Evolutionary conservation across 108 stramenopile species (phyloP).

Genomic region (Stephanodiscus triporus): DNA sequence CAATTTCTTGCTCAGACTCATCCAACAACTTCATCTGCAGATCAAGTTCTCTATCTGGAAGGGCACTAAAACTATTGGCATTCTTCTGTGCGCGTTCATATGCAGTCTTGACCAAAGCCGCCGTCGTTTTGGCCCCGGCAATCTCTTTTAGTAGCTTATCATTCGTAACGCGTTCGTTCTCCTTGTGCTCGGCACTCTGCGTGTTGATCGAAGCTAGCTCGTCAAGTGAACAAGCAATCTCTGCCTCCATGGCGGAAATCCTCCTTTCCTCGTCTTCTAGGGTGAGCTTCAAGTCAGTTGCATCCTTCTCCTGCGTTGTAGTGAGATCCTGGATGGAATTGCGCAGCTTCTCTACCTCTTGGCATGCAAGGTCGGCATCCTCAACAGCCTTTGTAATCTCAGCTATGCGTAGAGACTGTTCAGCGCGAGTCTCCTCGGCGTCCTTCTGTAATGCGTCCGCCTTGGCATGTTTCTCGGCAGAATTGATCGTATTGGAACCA

Average conservation of each 20-base stretch:
- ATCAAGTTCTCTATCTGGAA: conserved; percentile 42
- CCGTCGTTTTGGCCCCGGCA: conserved; percentile 31
- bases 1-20: conserved; percentile 35
- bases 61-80: conserved; percentile 32
- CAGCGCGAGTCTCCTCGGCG: conserved; percentile 20
- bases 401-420: conserved; percentile 22
- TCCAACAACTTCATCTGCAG: conserved; percentile 48
- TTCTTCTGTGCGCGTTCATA: conserved; percentile 38
- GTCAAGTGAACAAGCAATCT: conserved; percentile 27
- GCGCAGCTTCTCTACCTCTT: conserved; percentile 37
- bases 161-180: conserved; percentile 17
- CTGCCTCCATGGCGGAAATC: conserved; percentile 28
- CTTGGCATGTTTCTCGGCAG: conserved; percentile 21
- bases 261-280: conserved; percentile 18
- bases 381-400: conserved; percentile 21
- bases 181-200: conserved; percentile 1
- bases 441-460: conserved; percentile 21
- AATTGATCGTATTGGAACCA: conserved; percentile 13
- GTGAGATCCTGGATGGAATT: conserved; percentile 42
- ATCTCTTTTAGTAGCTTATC: conserved; percentile 22
- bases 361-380: conserved; percentile 32
- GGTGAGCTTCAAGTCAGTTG: conserved; percentile 25
- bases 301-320: conserved; percentile 34
- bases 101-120: conserved; percentile 28
- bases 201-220: conserved; percentile 26